Evolutionary conservation across 1,284 basidiomycete genomes (phyloP).

Genomic region (Bondarzewia mesenterica): DNA sequence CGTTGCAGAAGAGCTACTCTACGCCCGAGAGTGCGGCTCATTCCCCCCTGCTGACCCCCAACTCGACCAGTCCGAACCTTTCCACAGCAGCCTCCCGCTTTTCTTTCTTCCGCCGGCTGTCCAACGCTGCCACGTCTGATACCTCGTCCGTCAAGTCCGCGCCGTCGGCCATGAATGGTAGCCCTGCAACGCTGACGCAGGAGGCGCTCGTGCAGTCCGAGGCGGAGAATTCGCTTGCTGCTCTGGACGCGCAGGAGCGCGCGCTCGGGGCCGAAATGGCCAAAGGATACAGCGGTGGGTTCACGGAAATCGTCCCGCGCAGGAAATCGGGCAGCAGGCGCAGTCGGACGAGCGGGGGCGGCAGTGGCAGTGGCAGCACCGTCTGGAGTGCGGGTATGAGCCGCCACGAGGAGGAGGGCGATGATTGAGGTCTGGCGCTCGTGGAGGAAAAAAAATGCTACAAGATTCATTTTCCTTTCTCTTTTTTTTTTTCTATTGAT

Average conservation of each 20-base stretch:
- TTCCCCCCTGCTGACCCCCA: slow-evolving; percentile 26
- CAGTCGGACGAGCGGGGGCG: slow-evolving; percentile 44
- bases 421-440: background rate
- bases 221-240: slow-evolving; percentile 64
- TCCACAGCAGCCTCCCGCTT: slow-evolving; percentile 38
- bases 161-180: slow-evolving; percentile 29
- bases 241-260: slow-evolving; percentile 69
- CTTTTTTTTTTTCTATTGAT: slow-evolving; percentile 1
- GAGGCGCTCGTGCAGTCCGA: slow-evolving; percentile 71
- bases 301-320: slow-evolving; percentile 61
- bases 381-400: slow-evolving; percentile 81
- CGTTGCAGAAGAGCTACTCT: slow-evolving; percentile 36
- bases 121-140: slow-evolving; percentile 27
- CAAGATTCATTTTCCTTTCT: too few relatives aligned
- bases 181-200: slow-evolving; percentile 47
- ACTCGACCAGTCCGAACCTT: slow-evolving; percentile 18
- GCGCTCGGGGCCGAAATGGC: slow-evolving; percentile 66
- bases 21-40: slow-evolving; percentile 21
- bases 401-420: slow-evolving; percentile 37
- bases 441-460: background rate
- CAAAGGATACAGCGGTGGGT: slow-evolving; percentile 62
- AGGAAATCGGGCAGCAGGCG: slow-evolving; percentile 41
- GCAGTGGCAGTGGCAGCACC: slow-evolving; percentile 64
- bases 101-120: slow-evolving; percentile 55
- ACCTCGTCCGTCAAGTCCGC: slow-evolving; percentile 29